phyloP scores from a whole-genome alignment of 345 rosid species.

The Isatis tinctoria region DNA sequence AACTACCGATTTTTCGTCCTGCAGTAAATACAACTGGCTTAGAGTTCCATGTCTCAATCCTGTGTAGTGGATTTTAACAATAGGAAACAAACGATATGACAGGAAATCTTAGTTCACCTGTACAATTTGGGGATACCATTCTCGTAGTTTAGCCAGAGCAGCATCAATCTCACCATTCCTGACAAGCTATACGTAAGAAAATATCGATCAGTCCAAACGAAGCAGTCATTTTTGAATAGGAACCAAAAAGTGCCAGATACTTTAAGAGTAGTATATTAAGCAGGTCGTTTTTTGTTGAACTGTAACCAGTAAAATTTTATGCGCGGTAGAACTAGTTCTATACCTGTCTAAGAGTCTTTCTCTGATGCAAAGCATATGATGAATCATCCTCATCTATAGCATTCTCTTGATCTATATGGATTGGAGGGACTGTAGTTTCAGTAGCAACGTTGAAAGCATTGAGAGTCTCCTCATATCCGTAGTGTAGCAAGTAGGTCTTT shows the following conservation, averaged over 20 bases:
- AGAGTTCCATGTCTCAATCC: slow-evolving; percentile 21
- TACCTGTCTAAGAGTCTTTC: slow-evolving; percentile 83
- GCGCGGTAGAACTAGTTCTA: slow-evolving; percentile 18
- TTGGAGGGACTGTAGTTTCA: slow-evolving; percentile 68
- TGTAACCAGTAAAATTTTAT: neutral
- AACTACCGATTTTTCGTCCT: slow-evolving; percentile 84
- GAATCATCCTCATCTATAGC: slow-evolving; percentile 59
- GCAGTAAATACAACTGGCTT: slow-evolving; percentile 32
- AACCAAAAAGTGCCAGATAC: neutral
- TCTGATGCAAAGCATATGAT: slow-evolving; percentile 65
- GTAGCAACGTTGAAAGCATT: slow-evolving; percentile 77
- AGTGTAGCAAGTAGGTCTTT: slow-evolving; percentile 82
- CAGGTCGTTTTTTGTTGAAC: neutral
- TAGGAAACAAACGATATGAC: neutral
- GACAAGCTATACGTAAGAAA: slow-evolving; percentile 53
- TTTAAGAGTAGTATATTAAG: neutral
- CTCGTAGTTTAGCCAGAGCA: slow-evolving; percentile 57
- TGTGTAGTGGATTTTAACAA: neutral
- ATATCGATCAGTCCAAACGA: slow-evolving; percentile 19
- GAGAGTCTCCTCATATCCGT: slow-evolving; percentile 94
- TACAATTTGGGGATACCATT: slow-evolving; percentile 79
- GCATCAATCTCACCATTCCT: slow-evolving; percentile 79
- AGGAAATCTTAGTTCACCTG: slow-evolving; percentile 47
- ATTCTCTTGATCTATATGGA: slow-evolving; percentile 54
- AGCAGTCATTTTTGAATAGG: neutral